Evolutionary conservation across 2,329 filamentous ascomycete genomes (phyloP).

Genomic region (Drechslerella dactyloides): DNA sequence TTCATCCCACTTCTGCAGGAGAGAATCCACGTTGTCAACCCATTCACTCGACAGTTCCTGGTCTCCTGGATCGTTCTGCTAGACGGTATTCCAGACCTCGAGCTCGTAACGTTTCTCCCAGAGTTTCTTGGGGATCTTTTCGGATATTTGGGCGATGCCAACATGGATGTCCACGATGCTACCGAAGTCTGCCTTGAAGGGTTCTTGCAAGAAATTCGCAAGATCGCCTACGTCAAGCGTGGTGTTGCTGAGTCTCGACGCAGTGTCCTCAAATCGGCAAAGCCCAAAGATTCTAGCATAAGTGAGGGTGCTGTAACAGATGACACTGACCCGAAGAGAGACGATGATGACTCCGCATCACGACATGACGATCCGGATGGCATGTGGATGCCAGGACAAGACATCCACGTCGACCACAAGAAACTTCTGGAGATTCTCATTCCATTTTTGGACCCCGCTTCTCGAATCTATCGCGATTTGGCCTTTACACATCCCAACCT

Average conservation of each 20-base stretch:
- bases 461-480: conserved; percentile 64
- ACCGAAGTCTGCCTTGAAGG: conserved; percentile 88
- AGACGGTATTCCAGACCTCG: conserved; percentile 94
- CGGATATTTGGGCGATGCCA: conserved; percentile 88
- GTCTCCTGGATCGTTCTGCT: conserved; percentile 95
- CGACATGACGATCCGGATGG: conserved; percentile 71
- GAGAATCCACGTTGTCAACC: conserved; percentile 90
- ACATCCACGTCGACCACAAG: conserved; percentile 91
- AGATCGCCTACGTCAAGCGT: conserved; percentile 89
- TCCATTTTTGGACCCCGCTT: conserved; percentile 77
- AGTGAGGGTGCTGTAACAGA: conserved; percentile 66
- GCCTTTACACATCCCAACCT: conserved; percentile 25
- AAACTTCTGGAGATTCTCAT: conserved; percentile 91
- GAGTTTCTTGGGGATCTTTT: conserved; percentile 89
- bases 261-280: conserved; percentile 70
- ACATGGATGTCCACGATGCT: conserved; percentile 90
- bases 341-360: conserved; percentile 65
- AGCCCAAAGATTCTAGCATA: conserved; percentile 74
- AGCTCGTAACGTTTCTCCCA: conserved; percentile 89
- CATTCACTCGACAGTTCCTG: conserved; percentile 91
- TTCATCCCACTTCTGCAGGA: conserved; percentile 96
- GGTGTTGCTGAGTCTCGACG: conserved; percentile 86
- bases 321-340: conserved; percentile 56
- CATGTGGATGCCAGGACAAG: conserved; percentile 96
- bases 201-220: conserved; percentile 90